phyloP scores from a whole-genome alignment of 768 basidiomycete genomes.

The Boletus eberwhitei region DNA sequence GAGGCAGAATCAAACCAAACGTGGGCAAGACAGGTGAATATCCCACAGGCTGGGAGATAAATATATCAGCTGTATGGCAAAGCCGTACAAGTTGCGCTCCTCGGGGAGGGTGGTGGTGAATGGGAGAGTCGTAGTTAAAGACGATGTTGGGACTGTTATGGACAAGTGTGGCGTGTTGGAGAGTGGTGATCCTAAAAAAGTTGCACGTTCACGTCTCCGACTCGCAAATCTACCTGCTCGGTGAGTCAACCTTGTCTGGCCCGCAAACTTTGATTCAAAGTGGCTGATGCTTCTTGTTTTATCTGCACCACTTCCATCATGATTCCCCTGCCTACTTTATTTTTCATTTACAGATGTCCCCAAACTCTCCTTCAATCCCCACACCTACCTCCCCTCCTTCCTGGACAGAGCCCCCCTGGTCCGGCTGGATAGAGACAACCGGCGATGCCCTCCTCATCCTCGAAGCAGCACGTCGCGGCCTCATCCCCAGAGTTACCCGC shows the following conservation, averaged over 20 bases:
- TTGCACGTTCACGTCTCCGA: slow-evolving; percentile 44
- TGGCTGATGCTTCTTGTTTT: slow-evolving; percentile 16
- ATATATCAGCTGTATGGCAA: no score
- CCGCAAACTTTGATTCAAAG: slow-evolving; percentile 41
- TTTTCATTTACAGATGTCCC: slow-evolving; percentile 18
- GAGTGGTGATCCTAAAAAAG: slow-evolving; percentile 28
- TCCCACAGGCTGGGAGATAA: no score
- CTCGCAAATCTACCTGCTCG: slow-evolving; percentile 60
- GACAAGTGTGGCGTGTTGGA: slow-evolving; percentile 32
- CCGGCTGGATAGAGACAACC: slow-evolving; percentile 93
- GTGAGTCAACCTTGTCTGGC: slow-evolving; percentile 68
- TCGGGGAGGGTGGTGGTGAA: no score
- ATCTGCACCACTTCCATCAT: slow-evolving; percentile 12
- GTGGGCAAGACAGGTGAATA: no score
- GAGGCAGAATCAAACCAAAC: no score
- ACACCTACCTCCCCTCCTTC: slow-evolving; percentile 34
- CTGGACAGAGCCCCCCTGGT: slow-evolving; percentile 91
- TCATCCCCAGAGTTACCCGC: slow-evolving; percentile 89
- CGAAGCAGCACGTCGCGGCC: slow-evolving; percentile 85
- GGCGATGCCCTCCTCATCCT: slow-evolving; percentile 95
- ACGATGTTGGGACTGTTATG: slow-evolving; percentile 22
- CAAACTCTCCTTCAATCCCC: slow-evolving; percentile 26
- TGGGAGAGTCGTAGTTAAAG: no score
- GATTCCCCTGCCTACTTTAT: neutral
- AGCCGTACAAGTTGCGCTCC: no score